Evolutionary conservation across 306 rosid species (phyloP).

Genomic region (Acmispon strigosus): DNA sequence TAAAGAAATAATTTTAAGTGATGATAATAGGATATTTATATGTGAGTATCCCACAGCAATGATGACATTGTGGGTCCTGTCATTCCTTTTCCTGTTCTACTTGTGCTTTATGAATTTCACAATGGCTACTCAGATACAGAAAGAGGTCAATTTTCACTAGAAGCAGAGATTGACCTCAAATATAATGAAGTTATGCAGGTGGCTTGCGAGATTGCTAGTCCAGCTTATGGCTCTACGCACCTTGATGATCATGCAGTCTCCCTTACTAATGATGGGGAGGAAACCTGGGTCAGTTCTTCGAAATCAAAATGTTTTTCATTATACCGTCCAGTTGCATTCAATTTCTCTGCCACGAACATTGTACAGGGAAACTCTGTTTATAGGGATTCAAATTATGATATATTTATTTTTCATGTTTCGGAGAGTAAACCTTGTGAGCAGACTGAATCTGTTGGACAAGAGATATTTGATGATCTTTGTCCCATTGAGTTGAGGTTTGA

Average conservation of each 20-base stretch:
- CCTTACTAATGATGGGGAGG: slow-evolving; percentile 49
- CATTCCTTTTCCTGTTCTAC: slow-evolving; percentile 59
- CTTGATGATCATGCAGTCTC: slow-evolving; percentile 31
- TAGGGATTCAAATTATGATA: slow-evolving; percentile 25
- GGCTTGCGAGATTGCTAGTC: slow-evolving; percentile 30
- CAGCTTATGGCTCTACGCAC: slow-evolving; percentile 17
- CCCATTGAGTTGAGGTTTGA: slow-evolving; percentile 46
- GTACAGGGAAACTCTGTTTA: slow-evolving; percentile 20
- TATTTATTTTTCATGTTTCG: slow-evolving; percentile 34
- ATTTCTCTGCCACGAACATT: neutral
- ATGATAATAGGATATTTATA: too few relatives aligned
- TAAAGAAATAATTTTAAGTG: too few relatives aligned
- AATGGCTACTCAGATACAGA: slow-evolving; percentile 31
- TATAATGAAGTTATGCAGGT: slow-evolving; percentile 42
- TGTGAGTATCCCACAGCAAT: slow-evolving; percentile 33
- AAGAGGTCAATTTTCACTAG: slow-evolving; percentile 35
- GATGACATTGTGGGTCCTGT: slow-evolving; percentile 62
- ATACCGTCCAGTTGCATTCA: slow-evolving; percentile 30
- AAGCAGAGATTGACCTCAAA: slow-evolving; percentile 31
- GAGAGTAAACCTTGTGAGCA: slow-evolving; percentile 29
- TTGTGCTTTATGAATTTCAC: slow-evolving; percentile 40
- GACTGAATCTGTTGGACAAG: slow-evolving; percentile 27
- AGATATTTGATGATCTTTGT: slow-evolving; percentile 51
- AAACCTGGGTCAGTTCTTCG: slow-evolving; percentile 26
- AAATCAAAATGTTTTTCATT: slow-evolving; percentile 30